Percentiles rank a stretch among this genome's conserved stretches.
These are phyloP conservation scores for Beta macrorhiza DNA, from an alignment of 179 eudicot genomes.

Conservation along the genomic window DNA sequence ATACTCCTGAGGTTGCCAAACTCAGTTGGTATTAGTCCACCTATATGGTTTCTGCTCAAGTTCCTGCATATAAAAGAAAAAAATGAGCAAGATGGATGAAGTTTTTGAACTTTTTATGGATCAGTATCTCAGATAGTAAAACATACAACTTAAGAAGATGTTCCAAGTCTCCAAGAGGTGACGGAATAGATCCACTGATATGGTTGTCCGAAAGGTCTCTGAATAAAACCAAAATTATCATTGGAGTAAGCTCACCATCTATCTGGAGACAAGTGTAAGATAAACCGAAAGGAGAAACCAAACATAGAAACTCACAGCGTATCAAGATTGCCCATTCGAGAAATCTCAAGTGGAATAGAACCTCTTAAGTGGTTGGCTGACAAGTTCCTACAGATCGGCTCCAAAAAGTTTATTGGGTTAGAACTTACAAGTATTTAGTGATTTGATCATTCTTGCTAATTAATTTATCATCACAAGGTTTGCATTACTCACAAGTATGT, in stretches of 20 bases:
- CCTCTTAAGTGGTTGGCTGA: constrained; percentile 80
- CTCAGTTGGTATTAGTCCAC: constrained; percentile 75
- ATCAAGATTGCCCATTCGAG: constrained; percentile 90
- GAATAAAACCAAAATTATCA: neutral
- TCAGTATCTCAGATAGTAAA: neutral
- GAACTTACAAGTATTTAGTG: neutral
- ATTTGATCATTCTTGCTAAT: neutral
- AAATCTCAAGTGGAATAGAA: constrained; percentile 83
- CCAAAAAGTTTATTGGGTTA: neutral
- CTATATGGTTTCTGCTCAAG: constrained; percentile 63
- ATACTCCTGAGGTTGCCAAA: constrained; percentile 92
- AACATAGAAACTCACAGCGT: constrained; percentile 57
- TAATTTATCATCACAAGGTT: neutral
- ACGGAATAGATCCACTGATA: constrained; percentile 72
- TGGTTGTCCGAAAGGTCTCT: constrained; percentile 87
- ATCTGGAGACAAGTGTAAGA: neutral
- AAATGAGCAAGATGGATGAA: constrained; percentile 7
- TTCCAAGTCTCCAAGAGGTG: constrained; percentile 92
- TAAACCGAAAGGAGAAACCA: too few species aligned
- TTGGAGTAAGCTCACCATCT: neutral
- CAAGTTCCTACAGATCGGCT: constrained; percentile 52
- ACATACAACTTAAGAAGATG: constrained; percentile 91
- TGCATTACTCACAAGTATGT: constrained; percentile 67
- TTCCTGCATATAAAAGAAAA: constrained; percentile 44
- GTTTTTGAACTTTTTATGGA: neutral